These are phyloP conservation scores for Microthlaspi erraticum DNA, from an alignment of 345 rosid species.

Conservation along the genomic window DNA sequence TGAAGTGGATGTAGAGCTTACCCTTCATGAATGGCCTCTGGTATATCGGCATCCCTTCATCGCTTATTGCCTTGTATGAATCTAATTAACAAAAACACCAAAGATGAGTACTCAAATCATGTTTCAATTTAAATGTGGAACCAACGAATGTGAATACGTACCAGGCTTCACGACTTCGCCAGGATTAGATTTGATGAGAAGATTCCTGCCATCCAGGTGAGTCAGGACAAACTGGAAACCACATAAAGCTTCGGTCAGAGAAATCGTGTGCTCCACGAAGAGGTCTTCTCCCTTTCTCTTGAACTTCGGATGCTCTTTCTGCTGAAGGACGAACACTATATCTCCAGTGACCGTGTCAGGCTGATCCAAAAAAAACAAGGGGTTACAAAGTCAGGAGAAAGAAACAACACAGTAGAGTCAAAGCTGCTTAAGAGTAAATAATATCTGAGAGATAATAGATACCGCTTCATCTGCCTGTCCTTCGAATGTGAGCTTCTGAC, in stretches of 20 bases:
- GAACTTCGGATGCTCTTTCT: constrained; percentile 85
- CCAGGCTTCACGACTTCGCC: constrained; percentile 93
- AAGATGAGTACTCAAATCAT: neutral
- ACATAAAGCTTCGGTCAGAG: constrained; percentile 89
- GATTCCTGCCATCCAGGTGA: constrained; percentile 83
- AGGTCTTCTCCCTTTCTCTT: constrained; percentile 90
- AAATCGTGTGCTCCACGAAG: constrained; percentile 72
- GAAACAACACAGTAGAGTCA: neutral
- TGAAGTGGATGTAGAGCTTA: constrained; percentile 69
- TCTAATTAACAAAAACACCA: constrained; percentile 42
- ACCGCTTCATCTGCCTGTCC: constrained; percentile 97
- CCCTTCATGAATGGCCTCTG: constrained; percentile 81
- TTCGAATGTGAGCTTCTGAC: constrained; percentile 84
- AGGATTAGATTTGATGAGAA: constrained; percentile 77
- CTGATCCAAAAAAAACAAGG: constrained; percentile 49
- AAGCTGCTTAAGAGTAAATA: neutral
- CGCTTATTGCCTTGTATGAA: constrained; percentile 69
- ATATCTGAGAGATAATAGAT: neutral
- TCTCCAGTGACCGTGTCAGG: constrained; percentile 91
- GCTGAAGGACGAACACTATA: constrained; percentile 82
- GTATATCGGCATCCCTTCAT: constrained; percentile 80
- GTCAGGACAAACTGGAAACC: constrained; percentile 82
- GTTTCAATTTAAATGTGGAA: too few relatives aligned
- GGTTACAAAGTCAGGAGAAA: too few relatives aligned
- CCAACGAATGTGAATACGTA: too few relatives aligned